Percentiles rank a stretch among this genome's conserved stretches.
These are phyloP conservation scores for Cicer judaicum DNA, from an alignment of 306 rosid species.

Conservation along the genomic window DNA sequence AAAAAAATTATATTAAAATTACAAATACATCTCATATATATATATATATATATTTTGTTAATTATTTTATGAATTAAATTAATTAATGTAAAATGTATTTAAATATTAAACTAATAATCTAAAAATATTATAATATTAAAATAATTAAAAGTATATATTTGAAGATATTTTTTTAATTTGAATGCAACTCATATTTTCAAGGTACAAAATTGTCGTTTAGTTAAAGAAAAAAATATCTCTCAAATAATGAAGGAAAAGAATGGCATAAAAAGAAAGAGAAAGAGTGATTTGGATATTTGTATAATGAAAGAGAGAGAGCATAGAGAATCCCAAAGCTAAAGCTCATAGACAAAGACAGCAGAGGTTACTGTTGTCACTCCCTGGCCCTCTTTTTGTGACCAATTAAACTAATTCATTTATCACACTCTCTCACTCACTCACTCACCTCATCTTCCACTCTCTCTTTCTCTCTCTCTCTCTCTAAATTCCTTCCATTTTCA, in stretches of 20 bases:
- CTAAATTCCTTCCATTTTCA: not conserved
- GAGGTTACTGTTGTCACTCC: slow-evolving; percentile 61
- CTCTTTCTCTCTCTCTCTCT: not conserved
- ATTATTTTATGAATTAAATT: no score
- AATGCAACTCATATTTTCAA: no score
- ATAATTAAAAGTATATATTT: no score
- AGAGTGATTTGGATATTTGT: slow-evolving; percentile 61
- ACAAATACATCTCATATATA: no score
- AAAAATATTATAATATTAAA: no score
- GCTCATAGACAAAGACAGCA: slow-evolving; percentile 63
- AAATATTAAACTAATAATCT: no score
- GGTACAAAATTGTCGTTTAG: no score
- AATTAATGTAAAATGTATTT: no score
- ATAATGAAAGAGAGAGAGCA: slow-evolving; percentile 53
- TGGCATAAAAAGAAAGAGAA: slow-evolving; percentile 41
- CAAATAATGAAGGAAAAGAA: slow-evolving; percentile 63
- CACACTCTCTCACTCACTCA: slow-evolving; percentile 16
- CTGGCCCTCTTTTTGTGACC: slow-evolving; percentile 43
- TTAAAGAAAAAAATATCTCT: not conserved
- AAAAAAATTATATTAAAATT: no score
- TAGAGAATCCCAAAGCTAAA: slow-evolving; percentile 75
- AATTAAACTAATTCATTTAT: slow-evolving; percentile 49
- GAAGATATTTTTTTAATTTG: no score
- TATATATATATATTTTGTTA: no score
- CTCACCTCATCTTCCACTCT: not conserved